These are phyloP conservation scores for Podosphaera fusca DNA, from an alignment of 2,329 filamentous ascomycete species.

Conservation along the genomic window DNA sequence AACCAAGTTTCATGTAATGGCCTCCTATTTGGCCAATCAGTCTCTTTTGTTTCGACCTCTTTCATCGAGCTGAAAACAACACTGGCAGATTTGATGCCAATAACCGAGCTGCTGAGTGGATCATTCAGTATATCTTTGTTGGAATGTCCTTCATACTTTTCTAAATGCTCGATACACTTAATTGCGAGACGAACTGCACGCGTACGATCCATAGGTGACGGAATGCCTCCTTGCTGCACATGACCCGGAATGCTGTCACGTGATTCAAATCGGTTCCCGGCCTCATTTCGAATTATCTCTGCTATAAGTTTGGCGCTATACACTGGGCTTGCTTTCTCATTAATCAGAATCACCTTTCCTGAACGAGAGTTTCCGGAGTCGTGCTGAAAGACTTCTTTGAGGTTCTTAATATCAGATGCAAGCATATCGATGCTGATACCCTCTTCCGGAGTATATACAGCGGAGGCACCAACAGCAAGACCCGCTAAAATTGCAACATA, in stretches of 20 bases:
- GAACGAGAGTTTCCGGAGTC: constrained; percentile 77
- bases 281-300: constrained; percentile 86
- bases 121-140: constrained; percentile 49
- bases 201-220: constrained; percentile 88
- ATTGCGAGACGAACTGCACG: constrained; percentile 80
- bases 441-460: constrained; percentile 93
- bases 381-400: constrained; percentile 63
- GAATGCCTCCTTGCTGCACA: constrained; percentile 82
- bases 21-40: constrained; percentile 78
- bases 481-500: constrained; percentile 84
- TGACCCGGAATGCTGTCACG: constrained; percentile 81
- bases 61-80: constrained; percentile 74
- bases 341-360: constrained; percentile 86
- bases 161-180: constrained; percentile 81
- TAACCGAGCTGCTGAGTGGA: constrained; percentile 52
- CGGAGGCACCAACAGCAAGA: constrained; percentile 72
- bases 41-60: constrained; percentile 59
- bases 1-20: constrained; percentile 76
- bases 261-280: constrained; percentile 75
- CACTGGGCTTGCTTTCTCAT: constrained; percentile 76
- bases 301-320: constrained; percentile 88
- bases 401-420: constrained; percentile 65
- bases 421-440: constrained; percentile 88
- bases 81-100: constrained; percentile 75
- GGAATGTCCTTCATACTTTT: constrained; percentile 45